Evolutionary conservation across 2,329 filamentous ascomycete species (phyloP), one percentile per base, ranked within the genome.

Genomic region (Colletotrichum theobromicola): DNA sequence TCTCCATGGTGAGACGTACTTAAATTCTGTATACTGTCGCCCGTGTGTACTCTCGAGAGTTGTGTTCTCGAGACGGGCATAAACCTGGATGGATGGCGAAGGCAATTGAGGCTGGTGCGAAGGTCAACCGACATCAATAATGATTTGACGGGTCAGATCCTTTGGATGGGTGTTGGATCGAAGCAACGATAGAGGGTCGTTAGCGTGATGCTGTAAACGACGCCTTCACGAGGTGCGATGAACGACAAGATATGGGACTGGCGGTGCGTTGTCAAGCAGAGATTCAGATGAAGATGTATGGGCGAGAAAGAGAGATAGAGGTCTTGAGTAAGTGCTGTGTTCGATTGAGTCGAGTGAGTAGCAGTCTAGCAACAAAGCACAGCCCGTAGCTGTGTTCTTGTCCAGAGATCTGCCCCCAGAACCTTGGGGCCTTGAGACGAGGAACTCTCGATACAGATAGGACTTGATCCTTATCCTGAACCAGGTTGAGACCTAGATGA

Each of bases 41-140:
- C 88, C 79, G 88, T 90, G 80, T 90, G 88, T 79, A 87, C 88
- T 82, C 83, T 85, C 70, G 88, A 90, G 70, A 90, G 83, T 77
- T 90, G 88, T 74, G 84, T 86, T 87, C 88, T 88, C 80, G 88
- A 90, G 79, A 88, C 83, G 84, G 88, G 85, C 88, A 89, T 90
- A 84, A 89, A 90, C 82, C 88, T 88, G 79, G 86, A 87, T 74
- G 88, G 88, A 82, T 90, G 87, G 80, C 87, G 87, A 81, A 90
- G 85, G 83, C 88, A 90, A 77, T 90, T 86, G 81, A 90, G 87
- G 82, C 87, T 88, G 80, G 85, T 86, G 78, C 88, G 88, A 79
- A 88, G 82, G 84, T 90, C 88, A 89, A 89, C 87, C 88, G 88
- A 90, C 88, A 90, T 90, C 88, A 90, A 89, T 87, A 79, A 88